These are phyloP conservation scores for Suillus variegatus DNA, from an alignment of 768 basidiomycete species.

Conservation along the genomic window DNA sequence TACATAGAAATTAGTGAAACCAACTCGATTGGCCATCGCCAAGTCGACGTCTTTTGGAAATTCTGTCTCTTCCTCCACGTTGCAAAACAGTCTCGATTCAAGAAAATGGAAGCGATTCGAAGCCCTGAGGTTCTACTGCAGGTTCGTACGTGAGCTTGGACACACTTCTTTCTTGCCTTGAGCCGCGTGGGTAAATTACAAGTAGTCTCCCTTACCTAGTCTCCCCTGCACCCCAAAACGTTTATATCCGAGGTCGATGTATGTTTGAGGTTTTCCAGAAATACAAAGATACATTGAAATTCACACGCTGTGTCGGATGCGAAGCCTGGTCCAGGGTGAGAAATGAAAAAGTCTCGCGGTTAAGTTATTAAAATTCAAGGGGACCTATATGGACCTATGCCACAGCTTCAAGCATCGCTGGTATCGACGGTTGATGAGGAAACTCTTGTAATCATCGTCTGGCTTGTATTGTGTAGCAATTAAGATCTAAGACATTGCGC, in stretches of 20 bases:
- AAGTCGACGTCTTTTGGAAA: background rate
- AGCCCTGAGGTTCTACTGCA: background rate
- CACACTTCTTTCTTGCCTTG: too few relatives aligned
- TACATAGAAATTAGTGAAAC: background rate
- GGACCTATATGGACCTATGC: background rate
- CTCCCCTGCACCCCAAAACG: too few relatives aligned
- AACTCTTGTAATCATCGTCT: too few relatives aligned
- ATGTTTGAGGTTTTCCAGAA: too few relatives aligned
- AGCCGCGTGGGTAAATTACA: too few relatives aligned
- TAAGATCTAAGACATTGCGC: background rate
- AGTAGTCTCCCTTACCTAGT: too few relatives aligned
- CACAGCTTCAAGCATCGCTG: background rate
- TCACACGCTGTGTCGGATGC: background rate
- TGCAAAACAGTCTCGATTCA: background rate
- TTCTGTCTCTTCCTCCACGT: background rate
- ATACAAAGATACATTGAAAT: too few relatives aligned
- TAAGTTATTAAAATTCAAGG: background rate
- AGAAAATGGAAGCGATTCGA: background rate
- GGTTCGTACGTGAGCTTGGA: background rate
- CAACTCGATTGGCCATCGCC: background rate
- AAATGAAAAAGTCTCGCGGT: constrained; percentile 1
- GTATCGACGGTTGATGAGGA: background rate
- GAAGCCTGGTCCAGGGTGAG: background rate
- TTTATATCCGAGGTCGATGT: too few relatives aligned
- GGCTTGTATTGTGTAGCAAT: background rate